Conservation (phyloP, 2,329 filamentous ascomycete species). For the Ophiostoma sp. region DNA sequence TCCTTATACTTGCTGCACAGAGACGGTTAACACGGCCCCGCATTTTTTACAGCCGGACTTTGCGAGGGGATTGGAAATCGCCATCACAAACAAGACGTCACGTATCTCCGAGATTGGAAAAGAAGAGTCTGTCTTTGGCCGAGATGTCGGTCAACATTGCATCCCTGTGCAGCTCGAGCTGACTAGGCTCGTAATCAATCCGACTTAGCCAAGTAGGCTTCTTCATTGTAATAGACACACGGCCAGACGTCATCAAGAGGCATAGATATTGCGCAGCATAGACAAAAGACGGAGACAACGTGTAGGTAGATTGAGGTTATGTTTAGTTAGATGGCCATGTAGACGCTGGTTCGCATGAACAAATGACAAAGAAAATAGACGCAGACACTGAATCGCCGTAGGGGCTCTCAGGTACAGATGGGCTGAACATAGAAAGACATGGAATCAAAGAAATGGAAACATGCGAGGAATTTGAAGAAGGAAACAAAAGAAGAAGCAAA, state of each 20-base stretch:
- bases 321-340: background rate
- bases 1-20: background rate
- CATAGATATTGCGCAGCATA: background rate
- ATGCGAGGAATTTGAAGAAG: background rate
- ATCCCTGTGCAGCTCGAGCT: background rate
- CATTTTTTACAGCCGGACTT: conserved; percentile 10
- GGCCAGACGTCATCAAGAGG: background rate
- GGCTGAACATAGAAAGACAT: background rate
- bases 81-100: conserved; percentile 9
- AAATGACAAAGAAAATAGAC: background rate
- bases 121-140: background rate
- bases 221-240: background rate
- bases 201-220: too few species aligned
- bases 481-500: conserved; percentile 9
- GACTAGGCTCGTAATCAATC: background rate
- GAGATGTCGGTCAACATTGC: background rate
- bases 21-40: background rate
- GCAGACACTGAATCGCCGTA: background rate
- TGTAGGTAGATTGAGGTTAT: background rate
- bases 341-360: background rate
- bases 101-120: conserved; percentile 19
- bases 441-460: background rate
- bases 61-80: background rate
- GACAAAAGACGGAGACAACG: background rate
- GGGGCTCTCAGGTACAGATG: too few species aligned